A percentile compares a stretch with the other conserved stretches of the same genome.
phyloP scores from a whole-genome alignment of 805 yeast genomes.

The Metschnikowia continentalis region DNA sequence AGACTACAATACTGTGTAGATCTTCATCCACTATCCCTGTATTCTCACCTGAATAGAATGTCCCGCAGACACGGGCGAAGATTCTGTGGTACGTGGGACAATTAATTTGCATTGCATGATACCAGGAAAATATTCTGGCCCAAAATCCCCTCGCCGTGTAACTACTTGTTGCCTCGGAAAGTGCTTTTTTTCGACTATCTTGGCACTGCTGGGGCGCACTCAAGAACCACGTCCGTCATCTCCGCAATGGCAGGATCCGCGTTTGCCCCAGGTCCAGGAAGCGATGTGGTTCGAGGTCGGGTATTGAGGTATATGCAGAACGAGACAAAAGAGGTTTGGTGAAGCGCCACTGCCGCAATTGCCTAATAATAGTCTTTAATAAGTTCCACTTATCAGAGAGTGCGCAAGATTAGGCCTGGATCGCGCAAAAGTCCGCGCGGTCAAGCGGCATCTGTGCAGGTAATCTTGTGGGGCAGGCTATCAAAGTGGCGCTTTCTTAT shows the following conservation, averaged over 20 bases:
- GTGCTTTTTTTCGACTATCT: neutral
- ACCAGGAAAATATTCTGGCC: neutral
- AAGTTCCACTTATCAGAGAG: neutral
- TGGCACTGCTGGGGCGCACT: neutral
- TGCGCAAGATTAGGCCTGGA: neutral
- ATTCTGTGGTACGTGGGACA: neutral
- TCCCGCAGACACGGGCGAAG: neutral
- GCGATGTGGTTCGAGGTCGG: too few species aligned
- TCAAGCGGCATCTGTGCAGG: neutral
- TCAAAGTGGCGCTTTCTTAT: conserved; percentile 3
- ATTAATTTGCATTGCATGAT: neutral
- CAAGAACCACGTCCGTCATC: neutral
- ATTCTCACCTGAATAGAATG: too few species aligned
- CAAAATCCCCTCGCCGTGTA: neutral
- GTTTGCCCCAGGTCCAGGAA: too few species aligned
- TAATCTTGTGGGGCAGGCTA: conserved; percentile 2
- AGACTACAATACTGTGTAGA: too few species aligned
- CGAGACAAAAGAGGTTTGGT: neutral
- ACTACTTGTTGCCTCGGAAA: neutral
- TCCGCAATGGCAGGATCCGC: neutral
- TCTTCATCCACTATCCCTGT: too few species aligned
- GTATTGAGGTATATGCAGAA: too few species aligned
- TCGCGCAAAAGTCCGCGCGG: conserved; percentile 3
- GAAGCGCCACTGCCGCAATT: neutral
- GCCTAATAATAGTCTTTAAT: neutral